These are phyloP conservation scores for Lasiosphaeria hispida DNA, from an alignment of 495 filamentous ascomycete species.

Conservation along the genomic window DNA sequence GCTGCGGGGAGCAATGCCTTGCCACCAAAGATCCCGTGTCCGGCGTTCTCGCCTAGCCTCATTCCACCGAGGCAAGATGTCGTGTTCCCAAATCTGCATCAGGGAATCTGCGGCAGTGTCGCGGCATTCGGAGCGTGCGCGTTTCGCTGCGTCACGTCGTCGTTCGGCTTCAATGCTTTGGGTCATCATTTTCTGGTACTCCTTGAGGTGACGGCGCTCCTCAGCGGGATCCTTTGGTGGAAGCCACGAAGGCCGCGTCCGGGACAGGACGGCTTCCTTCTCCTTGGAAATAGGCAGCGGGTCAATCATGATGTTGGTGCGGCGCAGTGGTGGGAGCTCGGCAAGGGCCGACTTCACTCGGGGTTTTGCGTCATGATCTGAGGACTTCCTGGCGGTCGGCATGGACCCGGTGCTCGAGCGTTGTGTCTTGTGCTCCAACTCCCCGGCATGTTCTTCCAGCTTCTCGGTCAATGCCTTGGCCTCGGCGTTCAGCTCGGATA, in stretches of 20 bases:
- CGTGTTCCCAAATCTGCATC: slow-evolving; percentile 80
- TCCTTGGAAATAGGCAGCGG: slow-evolving; percentile 93
- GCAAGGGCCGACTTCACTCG: slow-evolving; percentile 54
- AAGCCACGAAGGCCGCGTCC: slow-evolving; percentile 91
- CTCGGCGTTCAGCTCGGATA: slow-evolving; percentile 80
- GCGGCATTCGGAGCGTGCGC: slow-evolving; percentile 45
- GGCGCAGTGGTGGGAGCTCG: slow-evolving; percentile 78
- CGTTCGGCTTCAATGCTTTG: slow-evolving; percentile 67
- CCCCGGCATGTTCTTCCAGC: slow-evolving; percentile 78
- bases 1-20: slow-evolving; percentile 75
- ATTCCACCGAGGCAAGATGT: slow-evolving; percentile 85
- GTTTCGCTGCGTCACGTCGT: slow-evolving; percentile 50
- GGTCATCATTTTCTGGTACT: slow-evolving; percentile 93
- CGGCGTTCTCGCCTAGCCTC: slow-evolving; percentile 66
- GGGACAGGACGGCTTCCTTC: slow-evolving; percentile 87
- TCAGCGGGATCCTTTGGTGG: slow-evolving; percentile 92
- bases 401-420: slow-evolving; percentile 34
- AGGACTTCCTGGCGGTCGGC: slow-evolving; percentile 35
- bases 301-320: slow-evolving; percentile 93
- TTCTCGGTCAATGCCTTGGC: slow-evolving; percentile 86
- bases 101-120: slow-evolving; percentile 64
- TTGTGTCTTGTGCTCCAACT: slow-evolving; percentile 48
- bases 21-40: slow-evolving; percentile 92
- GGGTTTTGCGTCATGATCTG: slow-evolving; percentile 53
- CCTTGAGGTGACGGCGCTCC: slow-evolving; percentile 84